Percentiles rank a stretch among this genome's conserved stretches.
Conservation (phyloP, 306 rosid genomes). For the Medicago ruthenica region DNA sequence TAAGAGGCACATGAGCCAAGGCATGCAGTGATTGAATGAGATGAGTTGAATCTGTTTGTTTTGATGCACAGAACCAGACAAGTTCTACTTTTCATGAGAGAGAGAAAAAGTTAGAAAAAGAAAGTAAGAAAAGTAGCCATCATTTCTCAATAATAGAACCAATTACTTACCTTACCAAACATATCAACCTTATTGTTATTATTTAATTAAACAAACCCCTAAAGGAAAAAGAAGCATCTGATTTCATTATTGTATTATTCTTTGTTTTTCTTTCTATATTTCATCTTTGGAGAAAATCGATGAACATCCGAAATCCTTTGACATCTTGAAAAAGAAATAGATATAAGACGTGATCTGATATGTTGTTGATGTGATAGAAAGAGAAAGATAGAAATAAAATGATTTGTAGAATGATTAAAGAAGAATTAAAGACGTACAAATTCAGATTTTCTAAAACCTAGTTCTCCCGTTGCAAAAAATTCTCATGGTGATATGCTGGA, state of each 20-base stretch:
- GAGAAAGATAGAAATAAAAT: too few relatives aligned
- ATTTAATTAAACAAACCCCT: slow-evolving; percentile 29
- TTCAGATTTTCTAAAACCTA: too few relatives aligned
- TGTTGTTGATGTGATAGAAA: too few relatives aligned
- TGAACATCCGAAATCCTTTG: too few relatives aligned
- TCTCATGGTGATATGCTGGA: too few relatives aligned
- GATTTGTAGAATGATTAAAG: too few relatives aligned
- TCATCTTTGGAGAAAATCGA: background rate
- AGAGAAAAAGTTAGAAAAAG: slow-evolving; percentile 34
- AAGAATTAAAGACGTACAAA: too few relatives aligned
- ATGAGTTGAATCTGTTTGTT: slow-evolving; percentile 57
- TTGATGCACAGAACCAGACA: slow-evolving; percentile 73
- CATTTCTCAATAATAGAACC: slow-evolving; percentile 97
- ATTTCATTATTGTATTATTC: background rate
- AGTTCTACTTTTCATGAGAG: slow-evolving; percentile 69
- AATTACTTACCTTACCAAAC: slow-evolving; percentile 83
- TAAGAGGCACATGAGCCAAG: slow-evolving; percentile 61
- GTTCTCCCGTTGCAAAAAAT: too few relatives aligned
- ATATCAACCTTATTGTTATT: slow-evolving; percentile 64
- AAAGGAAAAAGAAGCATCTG: slow-evolving; percentile 51
- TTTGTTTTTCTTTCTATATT: background rate
- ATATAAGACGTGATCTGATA: too few relatives aligned
- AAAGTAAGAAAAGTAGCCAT: slow-evolving; percentile 68
- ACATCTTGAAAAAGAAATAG: too few relatives aligned
- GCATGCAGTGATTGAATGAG: slow-evolving; percentile 58